phyloP scores from a whole-genome alignment of 257 asterid species.

The Cynanchum wilfordii region DNA sequence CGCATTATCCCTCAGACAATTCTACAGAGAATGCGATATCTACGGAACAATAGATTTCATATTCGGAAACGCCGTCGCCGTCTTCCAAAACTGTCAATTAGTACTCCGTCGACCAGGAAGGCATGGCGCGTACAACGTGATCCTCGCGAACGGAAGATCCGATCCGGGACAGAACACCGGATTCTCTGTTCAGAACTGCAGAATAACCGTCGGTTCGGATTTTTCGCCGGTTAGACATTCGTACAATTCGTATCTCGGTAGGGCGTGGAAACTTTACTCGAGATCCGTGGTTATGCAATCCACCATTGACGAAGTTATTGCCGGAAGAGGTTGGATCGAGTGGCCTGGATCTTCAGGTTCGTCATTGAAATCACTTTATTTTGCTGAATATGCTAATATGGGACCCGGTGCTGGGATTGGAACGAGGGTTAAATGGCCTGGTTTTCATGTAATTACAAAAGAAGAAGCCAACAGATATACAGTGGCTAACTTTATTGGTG shows the following conservation, averaged over 20 bases:
- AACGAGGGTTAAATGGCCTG: conserved; percentile 58
- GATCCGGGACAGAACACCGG: conserved; percentile 77
- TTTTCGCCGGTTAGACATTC: conserved; percentile 24
- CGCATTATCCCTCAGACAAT: conserved; percentile 62
- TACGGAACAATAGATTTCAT: conserved; percentile 69
- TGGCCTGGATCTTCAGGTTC: conserved; percentile 51
- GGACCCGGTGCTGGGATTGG: conserved; percentile 42
- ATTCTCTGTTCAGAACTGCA: conserved; percentile 53
- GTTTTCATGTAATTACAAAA: conserved; percentile 34
- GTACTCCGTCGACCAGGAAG: conserved; percentile 47
- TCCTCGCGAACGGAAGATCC: conserved; percentile 53
- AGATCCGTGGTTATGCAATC: conserved; percentile 66
- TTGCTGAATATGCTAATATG: conserved; percentile 48
- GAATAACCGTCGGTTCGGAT: conserved; percentile 38
- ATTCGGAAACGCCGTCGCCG: conserved; percentile 65
- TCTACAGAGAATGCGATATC: conserved; percentile 73
- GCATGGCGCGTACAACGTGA: conserved; percentile 36
- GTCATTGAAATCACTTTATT: conserved; percentile 36
- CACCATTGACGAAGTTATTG: conserved; percentile 41
- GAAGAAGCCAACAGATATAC: conserved; percentile 51
- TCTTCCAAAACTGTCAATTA: conserved; percentile 55
- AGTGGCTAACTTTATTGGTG: conserved; percentile 47
- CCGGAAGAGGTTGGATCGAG: conserved; percentile 58
- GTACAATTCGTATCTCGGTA: conserved; percentile 41
- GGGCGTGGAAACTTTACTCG: conserved; percentile 62